Evolutionary conservation across 345 rosid genomes (phyloP), one percentile per base, ranked within the genome.

Genomic region (Balakata baccata): DNA sequence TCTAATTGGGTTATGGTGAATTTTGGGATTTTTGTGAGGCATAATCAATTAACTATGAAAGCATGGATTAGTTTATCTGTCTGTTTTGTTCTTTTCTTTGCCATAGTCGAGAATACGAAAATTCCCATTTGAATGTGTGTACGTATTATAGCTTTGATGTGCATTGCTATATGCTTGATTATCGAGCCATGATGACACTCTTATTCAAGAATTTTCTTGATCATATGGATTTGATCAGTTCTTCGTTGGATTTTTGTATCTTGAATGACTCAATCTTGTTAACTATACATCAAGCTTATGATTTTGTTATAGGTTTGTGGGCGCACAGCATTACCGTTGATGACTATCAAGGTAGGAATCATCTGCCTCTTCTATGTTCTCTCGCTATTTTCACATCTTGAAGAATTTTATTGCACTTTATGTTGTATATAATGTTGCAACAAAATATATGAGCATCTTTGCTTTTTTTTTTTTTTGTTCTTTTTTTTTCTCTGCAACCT

Each of bases 341-440:
- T 85, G 99, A 92, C 70, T 95, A 91, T 80, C 99, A 95, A 89
- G 98, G 99, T 95, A 54, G 63, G 82, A 74, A 9, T 70, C 43
- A 62, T 50, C 57, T 29, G 34, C 34, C 34, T 29, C 34, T 17
- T 67, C 49, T 71, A 39, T n/a, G 6, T 67, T 47, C 60, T 54
- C 37, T 64, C 5, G 3, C 1, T 29, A 29, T 29, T 29, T 29
- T 29, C 34, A 29, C 20, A 23, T 39, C 45, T 17, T 47, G 45
- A 3, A 49, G 57, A 62, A 51, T 6, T n/a, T 62, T 49, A 52
- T 51, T 54, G 10, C 39, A 11, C 16, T 17, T 14, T 39, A 3
- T 47, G 47, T 46, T 38, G 54, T 56, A 56, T 56, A 11, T 57
- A 20, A n/a, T 39, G 11, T 65, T 45, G 77, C 18, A 61, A 34